Evolutionary conservation across 1,284 basidiomycete genomes (phyloP).

Genomic region (Porogramme epimiltina): DNA sequence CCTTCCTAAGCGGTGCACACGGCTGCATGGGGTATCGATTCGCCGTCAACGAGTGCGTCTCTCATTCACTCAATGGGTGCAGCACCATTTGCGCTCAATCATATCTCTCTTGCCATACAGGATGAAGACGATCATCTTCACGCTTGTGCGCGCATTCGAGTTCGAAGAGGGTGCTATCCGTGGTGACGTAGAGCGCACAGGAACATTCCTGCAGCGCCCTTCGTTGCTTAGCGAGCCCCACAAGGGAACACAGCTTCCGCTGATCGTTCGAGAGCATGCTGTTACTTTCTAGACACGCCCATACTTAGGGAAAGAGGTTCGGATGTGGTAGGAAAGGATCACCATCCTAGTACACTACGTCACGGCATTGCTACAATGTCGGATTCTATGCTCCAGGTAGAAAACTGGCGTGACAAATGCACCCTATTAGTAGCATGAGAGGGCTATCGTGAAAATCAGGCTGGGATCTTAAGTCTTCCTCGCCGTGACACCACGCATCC

Average conservation of each 20-base stretch:
- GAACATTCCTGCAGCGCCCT: not conserved
- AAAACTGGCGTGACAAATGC: too few relatives aligned
- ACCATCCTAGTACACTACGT: too few relatives aligned
- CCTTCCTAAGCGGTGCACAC: conserved; percentile 61
- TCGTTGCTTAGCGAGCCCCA: not conserved
- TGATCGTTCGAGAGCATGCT: not conserved
- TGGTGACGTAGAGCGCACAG: not conserved
- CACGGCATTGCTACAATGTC: too few relatives aligned
- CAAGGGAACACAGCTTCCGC: not conserved
- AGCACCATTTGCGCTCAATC: too few relatives aligned
- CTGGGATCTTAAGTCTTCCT: too few relatives aligned
- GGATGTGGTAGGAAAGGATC: too few relatives aligned
- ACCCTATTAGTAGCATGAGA: too few relatives aligned
- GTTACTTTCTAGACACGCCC: too few relatives aligned
- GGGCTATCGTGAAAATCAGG: too few relatives aligned
- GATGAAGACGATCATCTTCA: conserved; percentile 3
- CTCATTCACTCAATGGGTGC: too few relatives aligned
- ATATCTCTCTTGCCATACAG: not conserved
- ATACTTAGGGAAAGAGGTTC: too few relatives aligned
- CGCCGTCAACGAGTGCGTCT: conserved; percentile 58
- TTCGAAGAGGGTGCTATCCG: not conserved
- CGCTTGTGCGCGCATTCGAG: conserved; percentile 12
- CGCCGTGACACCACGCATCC: conserved; percentile 69
- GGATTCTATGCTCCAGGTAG: too few relatives aligned
- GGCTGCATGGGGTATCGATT: conserved; percentile 74